Base-by-base conservation (phyloP, 257 asterid genomes). In the Ballota nigra region DNA sequence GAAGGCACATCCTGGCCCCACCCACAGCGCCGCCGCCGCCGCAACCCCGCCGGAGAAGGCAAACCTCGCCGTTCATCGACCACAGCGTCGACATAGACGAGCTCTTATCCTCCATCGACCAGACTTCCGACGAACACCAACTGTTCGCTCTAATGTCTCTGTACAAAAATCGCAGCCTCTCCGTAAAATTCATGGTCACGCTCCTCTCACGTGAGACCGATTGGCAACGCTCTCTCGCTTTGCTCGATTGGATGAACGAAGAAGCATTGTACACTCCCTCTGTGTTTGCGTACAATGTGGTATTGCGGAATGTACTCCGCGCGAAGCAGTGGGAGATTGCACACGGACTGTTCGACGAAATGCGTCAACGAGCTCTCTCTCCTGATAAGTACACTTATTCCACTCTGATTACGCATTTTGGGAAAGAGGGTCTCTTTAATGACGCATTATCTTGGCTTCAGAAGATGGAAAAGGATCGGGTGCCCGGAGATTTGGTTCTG, bases 361-460 rank as follows among this genome's bases (percentile, higher is more conserved):
- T 94, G 98, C 91, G 97, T n/a, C 70, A 81, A 16, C 75, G 88
- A 72, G 88, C 83, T 23, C 66, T 91, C 33, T 83, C 98, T 4
- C 97, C 98, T 0, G 99, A 94, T 82, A 88, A 87, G 83, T 94
- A 88, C 29, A 89, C 99, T 6, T 94, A 94, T 55, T 94, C 99
- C 0, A 94, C 97, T 5, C 85, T 94, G 26, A 92, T 89, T 26
- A 95, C 97, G 10, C 83, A 82, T 34, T 95, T 92, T 63, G 98
- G 97, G 38, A 95, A 94, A 77, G 91, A 84, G 81, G 94, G 96
- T 6, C 79, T 92, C 31, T 89, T 95, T 69, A 95, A 95, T 70
- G 97, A 92, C 55, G 99, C 98, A 24, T 77, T 95, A 38, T 88
- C 95, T n/a, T 92, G 98, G 99, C 92, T 95, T 64, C 97, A 92